Percentiles rank a stretch among this genome's conserved stretches.
Conservation (phyloP, 106 monocot species). For the Iris macrosiphon region DNA sequence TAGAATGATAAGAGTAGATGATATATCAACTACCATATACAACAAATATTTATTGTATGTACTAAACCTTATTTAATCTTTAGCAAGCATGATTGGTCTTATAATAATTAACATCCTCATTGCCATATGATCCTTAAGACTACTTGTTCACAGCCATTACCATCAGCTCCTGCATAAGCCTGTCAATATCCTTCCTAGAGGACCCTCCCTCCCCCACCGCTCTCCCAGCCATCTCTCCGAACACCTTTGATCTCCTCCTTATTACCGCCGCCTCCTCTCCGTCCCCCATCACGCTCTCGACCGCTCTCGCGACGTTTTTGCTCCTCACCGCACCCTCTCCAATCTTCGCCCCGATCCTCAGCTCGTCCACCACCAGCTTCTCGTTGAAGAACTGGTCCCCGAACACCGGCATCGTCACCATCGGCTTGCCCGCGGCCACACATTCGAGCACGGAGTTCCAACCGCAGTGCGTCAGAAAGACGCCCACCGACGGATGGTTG, state of each 20-base stretch:
- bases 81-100: too few relatives aligned
- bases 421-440: slow-evolving; percentile 6
- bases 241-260: slow-evolving; percentile 4
- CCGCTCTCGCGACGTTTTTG: background rate
- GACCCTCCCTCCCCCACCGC: slow-evolving; percentile 12
- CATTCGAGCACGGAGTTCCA: slow-evolving; percentile 13
- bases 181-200: background rate
- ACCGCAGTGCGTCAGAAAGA: slow-evolving; percentile 11
- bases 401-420: slow-evolving; percentile 4
- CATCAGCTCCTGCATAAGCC: slow-evolving; percentile 8
- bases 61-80: too few relatives aligned
- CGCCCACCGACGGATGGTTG: slow-evolving; percentile 6
- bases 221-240: background rate
- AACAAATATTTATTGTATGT: too few relatives aligned
- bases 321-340: background rate
- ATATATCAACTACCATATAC: too few relatives aligned
- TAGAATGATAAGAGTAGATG: too few relatives aligned
- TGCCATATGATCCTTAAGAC: too few relatives aligned
- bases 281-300: slow-evolving; percentile 7
- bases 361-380: slow-evolving; percentile 9
- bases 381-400: slow-evolving; percentile 9
- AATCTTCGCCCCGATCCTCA: slow-evolving; percentile 6
- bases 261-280: slow-evolving; percentile 12
- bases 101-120: too few relatives aligned
- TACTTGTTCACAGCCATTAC: too few relatives aligned